Evolutionary conservation across 169 alveolate species (phyloP).

Genomic region (Cryptosporidium xiaoi): DNA sequence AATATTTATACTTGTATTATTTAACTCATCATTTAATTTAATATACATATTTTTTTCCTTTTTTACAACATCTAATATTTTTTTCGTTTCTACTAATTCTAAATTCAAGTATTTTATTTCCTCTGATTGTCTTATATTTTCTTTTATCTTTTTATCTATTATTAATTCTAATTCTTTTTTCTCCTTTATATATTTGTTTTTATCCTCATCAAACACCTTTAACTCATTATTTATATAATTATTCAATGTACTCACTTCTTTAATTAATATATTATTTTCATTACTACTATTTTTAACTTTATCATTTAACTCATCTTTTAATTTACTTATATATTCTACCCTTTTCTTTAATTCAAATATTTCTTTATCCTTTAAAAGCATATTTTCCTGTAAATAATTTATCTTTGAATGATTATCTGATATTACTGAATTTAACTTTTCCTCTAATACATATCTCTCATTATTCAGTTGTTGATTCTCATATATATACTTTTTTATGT

Average conservation of each 20-base stretch:
- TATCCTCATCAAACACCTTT: conserved; percentile 3
- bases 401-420: conserved; percentile 8
- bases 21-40: conserved; percentile 6
- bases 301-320: conserved; percentile 19
- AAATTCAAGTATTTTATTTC: conserved; percentile 22
- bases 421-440: conserved; percentile 22
- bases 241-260: conserved; percentile 16
- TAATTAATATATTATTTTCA: conserved; percentile 12
- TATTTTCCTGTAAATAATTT: background rate
- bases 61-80: background rate
- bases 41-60: background rate
- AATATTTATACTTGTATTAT: background rate
- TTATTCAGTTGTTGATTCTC: conserved; percentile 7
- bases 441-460: conserved; percentile 13
- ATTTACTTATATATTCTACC: conserved; percentile 19
- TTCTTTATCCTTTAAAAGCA: conserved; percentile 24
- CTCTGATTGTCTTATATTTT: conserved; percentile 22
- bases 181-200: conserved; percentile 14
- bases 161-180: conserved; percentile 33
- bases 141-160: conserved; percentile 29
- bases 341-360: conserved; percentile 32
- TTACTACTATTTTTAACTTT: background rate
- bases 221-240: background rate
- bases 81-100: conserved; percentile 12
- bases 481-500: background rate